These are phyloP conservation scores for Mrakia gelida DNA, from an alignment of 768 basidiomycete species.

Conservation along the genomic window DNA sequence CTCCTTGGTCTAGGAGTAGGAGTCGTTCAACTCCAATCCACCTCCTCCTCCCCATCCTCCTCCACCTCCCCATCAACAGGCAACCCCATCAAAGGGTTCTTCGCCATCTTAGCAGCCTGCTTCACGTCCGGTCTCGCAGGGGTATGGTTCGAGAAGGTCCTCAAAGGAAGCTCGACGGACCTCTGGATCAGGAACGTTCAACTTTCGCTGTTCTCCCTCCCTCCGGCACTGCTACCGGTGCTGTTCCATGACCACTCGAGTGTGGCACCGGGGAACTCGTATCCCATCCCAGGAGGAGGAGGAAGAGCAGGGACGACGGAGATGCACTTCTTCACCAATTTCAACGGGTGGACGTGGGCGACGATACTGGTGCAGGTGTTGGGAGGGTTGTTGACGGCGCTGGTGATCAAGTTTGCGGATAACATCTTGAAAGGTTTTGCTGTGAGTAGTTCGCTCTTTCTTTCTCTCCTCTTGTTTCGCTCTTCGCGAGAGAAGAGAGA, in stretches of 20 bases:
- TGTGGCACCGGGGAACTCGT: neutral
- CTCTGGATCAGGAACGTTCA: constrained; percentile 38
- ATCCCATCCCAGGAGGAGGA: too few species aligned
- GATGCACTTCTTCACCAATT: constrained; percentile 32
- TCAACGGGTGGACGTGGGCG: constrained; percentile 33
- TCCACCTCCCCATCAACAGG: too few species aligned
- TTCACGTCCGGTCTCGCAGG: constrained; percentile 14
- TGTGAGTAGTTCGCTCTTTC: too few species aligned
- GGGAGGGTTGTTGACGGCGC: constrained; percentile 38
- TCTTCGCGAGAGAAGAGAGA: too few species aligned
- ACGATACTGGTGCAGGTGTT: constrained; percentile 37
- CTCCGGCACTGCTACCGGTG: constrained; percentile 35
- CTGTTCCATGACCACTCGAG: constrained; percentile 25
- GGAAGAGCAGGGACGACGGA: too few species aligned
- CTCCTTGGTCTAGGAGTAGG: constrained; percentile 84
- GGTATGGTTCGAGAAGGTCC: constrained; percentile 17
- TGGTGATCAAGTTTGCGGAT: constrained; percentile 37
- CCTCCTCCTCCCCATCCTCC: too few species aligned
- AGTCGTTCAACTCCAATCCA: constrained; percentile 76
- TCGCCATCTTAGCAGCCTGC: constrained; percentile 16
- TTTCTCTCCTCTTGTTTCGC: too few species aligned
- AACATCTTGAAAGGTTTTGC: constrained; percentile 40
- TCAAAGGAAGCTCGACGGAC: constrained; percentile 9
- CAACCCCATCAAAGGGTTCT: constrained; percentile 21
- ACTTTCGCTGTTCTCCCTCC: constrained; percentile 33